Conservation (phyloP, 2,329 filamentous ascomycete genomes). For the Graphium sp. region DNA sequence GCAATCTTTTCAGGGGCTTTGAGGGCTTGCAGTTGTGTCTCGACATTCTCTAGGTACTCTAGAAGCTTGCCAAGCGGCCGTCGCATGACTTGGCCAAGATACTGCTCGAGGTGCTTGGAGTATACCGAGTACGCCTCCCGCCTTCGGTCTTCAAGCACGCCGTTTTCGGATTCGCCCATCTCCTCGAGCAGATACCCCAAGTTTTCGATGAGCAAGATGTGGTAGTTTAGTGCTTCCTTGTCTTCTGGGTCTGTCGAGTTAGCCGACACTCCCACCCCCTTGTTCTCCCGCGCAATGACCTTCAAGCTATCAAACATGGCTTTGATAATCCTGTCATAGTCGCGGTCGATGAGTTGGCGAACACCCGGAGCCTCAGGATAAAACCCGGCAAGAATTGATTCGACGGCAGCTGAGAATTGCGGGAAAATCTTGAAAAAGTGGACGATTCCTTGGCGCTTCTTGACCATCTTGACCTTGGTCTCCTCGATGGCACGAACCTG, state of each 20-base stretch:
- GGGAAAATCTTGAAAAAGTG: slow-evolving; percentile 91
- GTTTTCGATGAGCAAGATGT: slow-evolving; percentile 94
- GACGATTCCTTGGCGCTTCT: slow-evolving; percentile 94
- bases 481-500: slow-evolving; percentile 94
- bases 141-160: slow-evolving; percentile 70
- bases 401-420: slow-evolving; percentile 63
- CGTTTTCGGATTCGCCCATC: slow-evolving; percentile 53
- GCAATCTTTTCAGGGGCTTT: slow-evolving; percentile 50
- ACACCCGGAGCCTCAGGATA: slow-evolving; percentile 40
- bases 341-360: slow-evolving; percentile 64
- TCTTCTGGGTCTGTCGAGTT: slow-evolving; percentile 51
- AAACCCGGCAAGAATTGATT: slow-evolving; percentile 58
- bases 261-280: slow-evolving; percentile 23
- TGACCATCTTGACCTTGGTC: slow-evolving; percentile 87
- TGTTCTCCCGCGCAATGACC: slow-evolving; percentile 69
- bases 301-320: slow-evolving; percentile 96
- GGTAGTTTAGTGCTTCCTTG: slow-evolving; percentile 92
- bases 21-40: slow-evolving; percentile 48
- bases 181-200: slow-evolving; percentile 97
- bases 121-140: slow-evolving; percentile 64
- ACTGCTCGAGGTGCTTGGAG: slow-evolving; percentile 72
- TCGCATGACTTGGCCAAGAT: slow-evolving; percentile 75
- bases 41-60: slow-evolving; percentile 81
- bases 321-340: slow-evolving; percentile 77
- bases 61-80: slow-evolving; percentile 79